Evolutionary conservation across 1,284 basidiomycete genomes (phyloP).

Genomic region (Ganoderma sinense): DNA sequence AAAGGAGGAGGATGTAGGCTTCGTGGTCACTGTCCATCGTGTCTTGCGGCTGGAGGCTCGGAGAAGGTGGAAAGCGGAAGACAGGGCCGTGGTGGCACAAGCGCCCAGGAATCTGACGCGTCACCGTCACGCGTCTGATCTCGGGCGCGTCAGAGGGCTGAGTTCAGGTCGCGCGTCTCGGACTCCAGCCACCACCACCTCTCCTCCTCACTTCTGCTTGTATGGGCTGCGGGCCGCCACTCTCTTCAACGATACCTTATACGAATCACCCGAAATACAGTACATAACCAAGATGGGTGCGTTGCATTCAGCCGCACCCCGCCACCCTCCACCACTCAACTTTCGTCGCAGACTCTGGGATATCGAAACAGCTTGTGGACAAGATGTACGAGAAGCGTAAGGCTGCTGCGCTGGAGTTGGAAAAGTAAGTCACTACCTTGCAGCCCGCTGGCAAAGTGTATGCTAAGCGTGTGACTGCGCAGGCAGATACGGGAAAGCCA

Average conservation of each 20-base stretch:
- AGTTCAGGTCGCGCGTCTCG: slow-evolving; percentile 24
- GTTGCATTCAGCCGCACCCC: not conserved
- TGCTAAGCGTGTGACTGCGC: slow-evolving; percentile 44
- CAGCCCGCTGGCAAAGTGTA: slow-evolving; percentile 11
- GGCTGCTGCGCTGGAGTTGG: slow-evolving; percentile 93
- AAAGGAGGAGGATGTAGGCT: slow-evolving; percentile 73
- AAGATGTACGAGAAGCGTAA: slow-evolving; percentile 97
- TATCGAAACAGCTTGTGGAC: slow-evolving; percentile 81
- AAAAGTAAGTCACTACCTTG: slow-evolving; percentile 68
- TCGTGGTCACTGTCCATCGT: slow-evolving; percentile 51
- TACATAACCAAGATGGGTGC: slow-evolving; percentile 26
- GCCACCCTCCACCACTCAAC: slow-evolving; percentile 9
- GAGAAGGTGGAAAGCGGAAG: slow-evolving; percentile 17
- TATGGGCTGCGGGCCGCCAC: slow-evolving; percentile 18
- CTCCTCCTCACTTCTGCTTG: slow-evolving; percentile 13
- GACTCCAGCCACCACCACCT: slow-evolving; percentile 19
- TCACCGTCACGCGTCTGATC: not conserved
- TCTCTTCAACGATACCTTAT: slow-evolving; percentile 8
- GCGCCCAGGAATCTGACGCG: slow-evolving; percentile 23
- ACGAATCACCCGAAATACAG: not conserved
- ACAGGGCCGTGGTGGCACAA: slow-evolving; percentile 17
- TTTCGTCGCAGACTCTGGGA: slow-evolving; percentile 59
- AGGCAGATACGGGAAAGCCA: slow-evolving; percentile 87
- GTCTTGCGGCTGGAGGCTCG: not conserved
- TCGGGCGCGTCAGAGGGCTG: slow-evolving; percentile 14